Conservation (phyloP, 2,329 filamentous ascomycete genomes). For the Septoria linicola region DNA sequence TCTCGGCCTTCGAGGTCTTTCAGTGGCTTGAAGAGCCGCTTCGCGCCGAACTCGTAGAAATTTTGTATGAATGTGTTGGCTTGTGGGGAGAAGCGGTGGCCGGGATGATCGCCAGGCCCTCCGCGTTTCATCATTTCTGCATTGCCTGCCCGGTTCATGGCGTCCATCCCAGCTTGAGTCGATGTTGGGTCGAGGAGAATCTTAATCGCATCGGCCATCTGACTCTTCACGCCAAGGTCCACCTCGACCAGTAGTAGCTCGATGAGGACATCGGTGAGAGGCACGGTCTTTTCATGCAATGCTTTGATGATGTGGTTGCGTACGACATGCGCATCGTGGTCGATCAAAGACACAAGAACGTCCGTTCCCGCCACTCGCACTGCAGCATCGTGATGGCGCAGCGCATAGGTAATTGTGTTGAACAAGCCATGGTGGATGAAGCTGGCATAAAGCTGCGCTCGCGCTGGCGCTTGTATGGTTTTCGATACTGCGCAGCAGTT, state of each 20-base stretch:
- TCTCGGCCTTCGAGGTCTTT: slow-evolving; percentile 69
- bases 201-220: slow-evolving; percentile 93
- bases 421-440: slow-evolving; percentile 86
- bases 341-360: slow-evolving; percentile 88
- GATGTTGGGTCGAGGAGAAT: slow-evolving; percentile 77
- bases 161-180: slow-evolving; percentile 60
- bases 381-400: slow-evolving; percentile 78
- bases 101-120: slow-evolving; percentile 22
- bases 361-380: slow-evolving; percentile 92
- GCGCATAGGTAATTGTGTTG: slow-evolving; percentile 84
- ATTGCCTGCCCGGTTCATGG: slow-evolving; percentile 56
- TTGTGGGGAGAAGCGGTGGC: slow-evolving; percentile 52
- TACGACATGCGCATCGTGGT: slow-evolving; percentile 93
- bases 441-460: slow-evolving; percentile 82
- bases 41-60: slow-evolving; percentile 86
- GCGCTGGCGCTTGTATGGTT: slow-evolving; percentile 79
- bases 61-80: slow-evolving; percentile 81
- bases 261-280: slow-evolving; percentile 87
- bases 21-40: slow-evolving; percentile 81
- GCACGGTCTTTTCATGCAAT: slow-evolving; percentile 79
- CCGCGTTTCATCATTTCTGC: slow-evolving; percentile 66
- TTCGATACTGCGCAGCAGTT: slow-evolving; percentile 94
- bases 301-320: slow-evolving; percentile 90
- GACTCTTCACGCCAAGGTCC: slow-evolving; percentile 90
- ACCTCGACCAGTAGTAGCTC: slow-evolving; percentile 87